Percentiles rank a stretch among this genome's conserved stretches.
These are phyloP conservation scores for Solanum piurae DNA, from an alignment of 257 asterid species.

Conservation along the genomic window DNA sequence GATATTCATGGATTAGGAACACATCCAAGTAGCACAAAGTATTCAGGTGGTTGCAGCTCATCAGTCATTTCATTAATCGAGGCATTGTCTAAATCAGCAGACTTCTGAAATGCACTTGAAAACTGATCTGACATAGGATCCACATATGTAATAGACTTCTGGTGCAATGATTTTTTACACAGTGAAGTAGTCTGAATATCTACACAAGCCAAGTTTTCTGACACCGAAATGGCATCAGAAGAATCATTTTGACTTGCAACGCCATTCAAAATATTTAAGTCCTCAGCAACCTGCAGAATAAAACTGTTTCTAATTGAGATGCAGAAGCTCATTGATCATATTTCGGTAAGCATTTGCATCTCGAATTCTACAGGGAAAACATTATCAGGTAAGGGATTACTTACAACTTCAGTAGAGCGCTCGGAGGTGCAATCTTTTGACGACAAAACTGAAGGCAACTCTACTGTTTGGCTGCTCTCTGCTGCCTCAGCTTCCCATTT, in stretches of 20 bases:
- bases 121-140: constrained; percentile 20
- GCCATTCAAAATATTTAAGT: constrained; percentile 12
- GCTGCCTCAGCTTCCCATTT: too few species aligned
- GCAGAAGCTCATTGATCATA: not conserved
- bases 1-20: too few species aligned
- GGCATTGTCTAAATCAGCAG: constrained; percentile 31
- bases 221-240: constrained; percentile 10
- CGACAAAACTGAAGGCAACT: constrained; percentile 9
- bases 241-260: constrained; percentile 22
- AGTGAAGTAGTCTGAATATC: constrained; percentile 16
- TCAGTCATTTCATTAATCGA: constrained; percentile 18
- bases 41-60: constrained; percentile 24
- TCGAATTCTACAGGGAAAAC: not conserved
- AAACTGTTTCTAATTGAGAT: not conserved
- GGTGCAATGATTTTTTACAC: constrained; percentile 10
- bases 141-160: constrained; percentile 7
- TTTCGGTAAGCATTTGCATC: not conserved
- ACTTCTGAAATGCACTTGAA: constrained; percentile 34
- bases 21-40: too few species aligned
- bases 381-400: not conserved
- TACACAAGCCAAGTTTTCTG: constrained; percentile 15
- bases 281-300: constrained; percentile 32
- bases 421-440: constrained; percentile 13
- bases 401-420: constrained; percentile 37
- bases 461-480: too few species aligned